Percentiles rank a stretch among this genome's conserved stretches.
These are phyloP conservation scores for Thamnidium elegans DNA, from an alignment of 192 early-diverging fungal genomes.

Conservation along the genomic window DNA sequence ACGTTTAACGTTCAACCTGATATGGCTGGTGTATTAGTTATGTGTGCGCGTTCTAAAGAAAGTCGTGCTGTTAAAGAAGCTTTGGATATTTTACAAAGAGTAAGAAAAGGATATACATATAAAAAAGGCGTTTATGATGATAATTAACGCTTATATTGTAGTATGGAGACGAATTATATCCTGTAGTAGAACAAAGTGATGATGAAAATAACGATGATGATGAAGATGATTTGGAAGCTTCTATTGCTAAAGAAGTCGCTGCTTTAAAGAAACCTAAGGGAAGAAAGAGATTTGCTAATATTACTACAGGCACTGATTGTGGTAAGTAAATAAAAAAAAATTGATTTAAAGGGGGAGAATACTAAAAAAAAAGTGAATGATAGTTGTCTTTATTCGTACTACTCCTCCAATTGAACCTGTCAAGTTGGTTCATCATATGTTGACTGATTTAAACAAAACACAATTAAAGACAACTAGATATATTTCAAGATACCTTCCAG, in stretches of 20 bases:
- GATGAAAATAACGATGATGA: conserved; percentile 32
- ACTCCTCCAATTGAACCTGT: conserved; percentile 45
- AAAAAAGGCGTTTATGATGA: not conserved
- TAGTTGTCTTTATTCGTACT: conserved; percentile 51
- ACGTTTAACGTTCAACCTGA: conserved; percentile 44
- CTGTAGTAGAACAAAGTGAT: conserved; percentile 3
- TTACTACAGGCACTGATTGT: conserved; percentile 50
- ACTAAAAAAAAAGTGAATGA: not conserved
- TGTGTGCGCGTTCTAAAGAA: conserved; percentile 46
- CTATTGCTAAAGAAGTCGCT: conserved; percentile 53
- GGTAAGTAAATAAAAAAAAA: conserved; percentile 31
- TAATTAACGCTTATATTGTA: not conserved
- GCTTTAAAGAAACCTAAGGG: conserved; percentile 43
- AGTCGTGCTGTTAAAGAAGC: conserved; percentile 42
- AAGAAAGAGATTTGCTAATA: conserved; percentile 44
- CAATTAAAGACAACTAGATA: conserved; percentile 35
- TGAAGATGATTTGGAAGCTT: conserved; percentile 49
- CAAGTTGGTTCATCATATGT: conserved; percentile 25
- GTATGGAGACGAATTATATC: conserved; percentile 27
- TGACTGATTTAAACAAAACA: conserved; percentile 24
- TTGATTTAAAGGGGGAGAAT: not conserved
- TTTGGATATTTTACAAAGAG: conserved; percentile 44
- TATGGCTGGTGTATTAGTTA: conserved; percentile 51
- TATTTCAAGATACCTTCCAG: conserved; percentile 51
- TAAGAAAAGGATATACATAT: not conserved